Percentiles rank a stretch among this genome's conserved stretches.
phyloP scores from a whole-genome alignment of 768 basidiomycete genomes.

The Paxillus rubicundulus region DNA sequence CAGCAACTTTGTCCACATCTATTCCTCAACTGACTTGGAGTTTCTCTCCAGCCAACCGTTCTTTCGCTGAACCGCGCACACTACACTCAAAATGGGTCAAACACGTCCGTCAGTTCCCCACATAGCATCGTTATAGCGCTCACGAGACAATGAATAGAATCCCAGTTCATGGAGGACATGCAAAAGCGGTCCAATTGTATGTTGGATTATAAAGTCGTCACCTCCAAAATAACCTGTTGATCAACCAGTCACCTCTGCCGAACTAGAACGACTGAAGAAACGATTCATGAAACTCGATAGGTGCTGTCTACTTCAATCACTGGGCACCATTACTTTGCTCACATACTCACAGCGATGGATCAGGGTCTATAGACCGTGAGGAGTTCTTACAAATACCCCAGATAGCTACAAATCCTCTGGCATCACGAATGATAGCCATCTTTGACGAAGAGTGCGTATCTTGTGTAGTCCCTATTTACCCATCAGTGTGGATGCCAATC shows the following conservation, averaged over 20 bases:
- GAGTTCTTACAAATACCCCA: conserved; percentile 99
- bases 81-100: conserved; percentile 65
- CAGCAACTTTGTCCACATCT: background rate
- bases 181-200: conserved; percentile 95
- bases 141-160: conserved; percentile 45
- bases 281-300: conserved; percentile 99
- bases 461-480: background rate
- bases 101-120: conserved; percentile 54
- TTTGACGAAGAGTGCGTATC: conserved; percentile 95
- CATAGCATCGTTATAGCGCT: background rate
- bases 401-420: conserved; percentile 96
- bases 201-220: conserved; percentile 32
- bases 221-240: conserved; percentile 11
- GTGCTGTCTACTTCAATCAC: conserved; percentile 36
- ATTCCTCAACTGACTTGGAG: background rate
- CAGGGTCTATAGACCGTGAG: conserved; percentile 96
- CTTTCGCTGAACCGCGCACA: background rate
- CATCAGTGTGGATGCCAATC: background rate
- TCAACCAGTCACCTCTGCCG: conserved; percentile 81
- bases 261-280: conserved; percentile 95
- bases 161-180: conserved; percentile 98
- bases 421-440: conserved; percentile 97
- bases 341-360: conserved; percentile 69
- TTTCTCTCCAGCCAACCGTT: background rate
- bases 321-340: background rate